Percentiles rank a stretch among this genome's conserved stretches.
phyloP scores from a whole-genome alignment of 2,329 filamentous ascomycete genomes.

The Colletotrichum falcatum region DNA sequence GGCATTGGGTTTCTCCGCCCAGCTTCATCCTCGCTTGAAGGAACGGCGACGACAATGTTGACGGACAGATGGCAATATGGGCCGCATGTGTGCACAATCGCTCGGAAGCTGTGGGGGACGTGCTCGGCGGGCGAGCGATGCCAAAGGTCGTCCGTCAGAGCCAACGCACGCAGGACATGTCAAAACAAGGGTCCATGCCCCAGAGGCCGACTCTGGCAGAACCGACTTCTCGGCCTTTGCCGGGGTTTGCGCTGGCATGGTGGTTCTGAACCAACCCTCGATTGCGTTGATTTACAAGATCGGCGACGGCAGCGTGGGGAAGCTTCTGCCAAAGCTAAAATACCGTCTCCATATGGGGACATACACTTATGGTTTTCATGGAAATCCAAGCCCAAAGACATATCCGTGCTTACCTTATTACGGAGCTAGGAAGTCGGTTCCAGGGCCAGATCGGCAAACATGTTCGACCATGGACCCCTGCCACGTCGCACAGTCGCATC shows the following conservation, averaged over 20 bases:
- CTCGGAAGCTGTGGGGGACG: conserved; percentile 1
- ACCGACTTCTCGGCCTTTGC: background rate
- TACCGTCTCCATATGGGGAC: background rate
- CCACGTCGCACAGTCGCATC: conserved; percentile 18
- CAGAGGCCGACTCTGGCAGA: background rate
- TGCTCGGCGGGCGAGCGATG: background rate
- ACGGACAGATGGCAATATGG: background rate
- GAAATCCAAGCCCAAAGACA: conserved; percentile 13
- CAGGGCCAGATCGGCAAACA: conserved; percentile 14
- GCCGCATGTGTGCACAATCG: conserved; percentile 18
- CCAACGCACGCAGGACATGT: background rate
- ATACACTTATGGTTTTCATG: background rate
- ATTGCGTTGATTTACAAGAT: background rate
- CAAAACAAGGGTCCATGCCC: conserved; percentile 9
- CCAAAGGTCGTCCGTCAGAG: conserved; percentile 7
- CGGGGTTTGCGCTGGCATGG: background rate
- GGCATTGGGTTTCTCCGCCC: conserved; percentile 4
- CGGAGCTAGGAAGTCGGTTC: conserved; percentile 14
- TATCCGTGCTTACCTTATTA: too few species aligned
- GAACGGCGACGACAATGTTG: background rate
- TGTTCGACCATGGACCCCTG: conserved; percentile 26
- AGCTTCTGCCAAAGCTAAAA: background rate
- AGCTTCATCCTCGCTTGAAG: background rate
- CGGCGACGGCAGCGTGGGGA: background rate
- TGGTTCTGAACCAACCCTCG: background rate